These are phyloP conservation scores for Hebeloma cylindrosporum DNA, from an alignment of 768 basidiomycete genomes.

Conservation along the genomic window DNA sequence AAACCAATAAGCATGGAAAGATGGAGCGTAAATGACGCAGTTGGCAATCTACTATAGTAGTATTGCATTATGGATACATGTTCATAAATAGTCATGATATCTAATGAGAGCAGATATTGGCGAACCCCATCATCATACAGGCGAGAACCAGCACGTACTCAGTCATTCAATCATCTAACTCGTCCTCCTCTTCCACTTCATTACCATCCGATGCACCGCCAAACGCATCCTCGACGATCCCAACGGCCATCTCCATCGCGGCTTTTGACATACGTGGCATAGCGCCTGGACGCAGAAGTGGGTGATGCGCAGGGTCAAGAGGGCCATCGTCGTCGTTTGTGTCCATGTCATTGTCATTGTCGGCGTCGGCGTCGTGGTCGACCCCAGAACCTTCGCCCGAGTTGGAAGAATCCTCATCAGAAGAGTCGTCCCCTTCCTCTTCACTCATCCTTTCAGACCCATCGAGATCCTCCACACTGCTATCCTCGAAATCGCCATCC, in stretches of 20 bases:
- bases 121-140: too few species aligned
- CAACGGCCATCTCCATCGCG: slow-evolving; percentile 63
- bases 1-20: too few species aligned
- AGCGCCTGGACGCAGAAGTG: slow-evolving; percentile 62
- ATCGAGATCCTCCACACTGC: slow-evolving; percentile 35
- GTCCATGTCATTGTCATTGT: slow-evolving; percentile 48
- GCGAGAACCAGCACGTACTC: not conserved
- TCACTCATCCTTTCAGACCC: slow-evolving; percentile 34
- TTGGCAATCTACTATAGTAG: too few species aligned
- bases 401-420: slow-evolving; percentile 30
- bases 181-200: slow-evolving; percentile 48
- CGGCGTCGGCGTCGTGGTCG: slow-evolving; percentile 36
- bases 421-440: slow-evolving; percentile 16
- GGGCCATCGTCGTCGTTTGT: too few species aligned
- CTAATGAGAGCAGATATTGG: too few species aligned
- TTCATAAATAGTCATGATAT: too few species aligned
- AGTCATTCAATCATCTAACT: slow-evolving; percentile 40
- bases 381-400: slow-evolving; percentile 34
- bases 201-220: slow-evolving; percentile 29
- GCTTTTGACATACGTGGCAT: slow-evolving; percentile 70
- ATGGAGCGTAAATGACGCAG: too few species aligned
- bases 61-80: too few species aligned
- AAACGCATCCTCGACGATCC: slow-evolving; percentile 58
- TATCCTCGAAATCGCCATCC: slow-evolving; percentile 45
- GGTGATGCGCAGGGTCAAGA: slow-evolving; percentile 59